Evolutionary conservation across 2,329 filamentous ascomycete genomes (phyloP).

Genomic region (Chrysosporium keratinophilum): DNA sequence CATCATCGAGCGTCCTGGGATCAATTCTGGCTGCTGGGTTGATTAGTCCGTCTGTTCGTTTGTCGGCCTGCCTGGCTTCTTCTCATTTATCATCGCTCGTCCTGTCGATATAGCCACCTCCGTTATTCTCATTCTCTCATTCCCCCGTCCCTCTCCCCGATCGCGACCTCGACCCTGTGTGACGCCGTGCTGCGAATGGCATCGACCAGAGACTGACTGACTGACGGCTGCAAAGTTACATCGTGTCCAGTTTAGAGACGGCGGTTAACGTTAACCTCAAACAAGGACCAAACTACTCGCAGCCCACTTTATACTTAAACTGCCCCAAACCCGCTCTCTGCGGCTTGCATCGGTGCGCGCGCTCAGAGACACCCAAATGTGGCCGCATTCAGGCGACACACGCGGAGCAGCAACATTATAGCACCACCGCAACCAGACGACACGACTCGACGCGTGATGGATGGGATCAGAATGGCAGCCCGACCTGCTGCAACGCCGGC

Average conservation of each 20-base stretch:
- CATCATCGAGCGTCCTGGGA: background rate
- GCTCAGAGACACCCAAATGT: background rate
- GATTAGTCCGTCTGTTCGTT: background rate
- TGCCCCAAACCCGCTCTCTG: background rate
- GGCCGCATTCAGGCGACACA: constrained; percentile 10
- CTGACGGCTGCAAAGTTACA: constrained; percentile 2
- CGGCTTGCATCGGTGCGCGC: constrained; percentile 10
- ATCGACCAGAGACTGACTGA: background rate
- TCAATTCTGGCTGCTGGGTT: background rate
- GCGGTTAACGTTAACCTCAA: background rate
- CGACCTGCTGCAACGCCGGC: constrained; percentile 8
- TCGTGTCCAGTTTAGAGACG: constrained; percentile 1
- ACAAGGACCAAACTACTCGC: background rate
- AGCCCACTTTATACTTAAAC: constrained; percentile 7
- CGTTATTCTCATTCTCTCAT: background rate
- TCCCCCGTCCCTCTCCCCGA: background rate
- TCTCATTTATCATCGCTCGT: too few relatives aligned
- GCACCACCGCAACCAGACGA: background rate
- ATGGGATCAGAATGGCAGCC: constrained; percentile 11
- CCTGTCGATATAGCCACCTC: too few relatives aligned
- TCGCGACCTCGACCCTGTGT: background rate
- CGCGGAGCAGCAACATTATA: background rate
- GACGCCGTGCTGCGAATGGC: background rate
- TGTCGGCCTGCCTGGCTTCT: too few relatives aligned
- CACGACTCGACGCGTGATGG: constrained; percentile 4